Conservation (phyloP, 83 land plant genomes). For the Diphasiastrum complanatum region DNA sequence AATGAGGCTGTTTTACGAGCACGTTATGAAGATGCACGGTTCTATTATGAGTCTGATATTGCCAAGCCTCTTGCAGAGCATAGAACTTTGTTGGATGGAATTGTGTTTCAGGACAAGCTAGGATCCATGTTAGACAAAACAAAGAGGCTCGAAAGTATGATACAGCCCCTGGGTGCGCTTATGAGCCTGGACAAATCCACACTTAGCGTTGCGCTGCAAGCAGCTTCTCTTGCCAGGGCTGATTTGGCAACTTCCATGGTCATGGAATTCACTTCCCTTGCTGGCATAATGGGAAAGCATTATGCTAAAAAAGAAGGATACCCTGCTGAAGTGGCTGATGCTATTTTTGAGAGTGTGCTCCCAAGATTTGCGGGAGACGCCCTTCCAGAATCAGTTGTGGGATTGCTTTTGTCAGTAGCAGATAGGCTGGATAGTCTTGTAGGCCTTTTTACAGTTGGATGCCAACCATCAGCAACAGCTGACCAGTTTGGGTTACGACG, state of each 20-base stretch:
- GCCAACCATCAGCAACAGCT: constrained; percentile 78
- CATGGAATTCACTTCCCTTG: constrained; percentile 77
- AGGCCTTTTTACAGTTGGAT: constrained; percentile 84
- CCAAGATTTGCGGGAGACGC: constrained; percentile 85
- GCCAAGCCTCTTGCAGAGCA: constrained; percentile 59
- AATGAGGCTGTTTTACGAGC: constrained; percentile 98
- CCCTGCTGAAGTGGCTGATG: constrained; percentile 66
- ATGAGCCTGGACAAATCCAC: constrained; percentile 42
- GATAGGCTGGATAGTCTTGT: constrained; percentile 89
- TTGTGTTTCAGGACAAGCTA: constrained; percentile 93
- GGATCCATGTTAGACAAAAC: constrained; percentile 93
- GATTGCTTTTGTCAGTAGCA: constrained; percentile 66
- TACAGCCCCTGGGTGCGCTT: constrained; percentile 36
- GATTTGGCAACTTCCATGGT: constrained; percentile 86
- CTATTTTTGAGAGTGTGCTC: constrained; percentile 77
- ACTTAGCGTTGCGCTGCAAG: constrained; percentile 42
- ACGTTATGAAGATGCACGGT: constrained; percentile 94
- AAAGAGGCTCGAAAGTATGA: constrained; percentile 48
- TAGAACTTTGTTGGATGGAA: constrained; percentile 53
- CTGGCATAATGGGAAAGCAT: constrained; percentile 92
- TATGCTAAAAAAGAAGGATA: constrained; percentile 80
- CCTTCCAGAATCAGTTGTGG: constrained; percentile 70
- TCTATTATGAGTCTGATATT: constrained; percentile 76
- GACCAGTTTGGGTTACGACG: constrained; percentile 90
- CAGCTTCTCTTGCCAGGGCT: constrained; percentile 73